Evolutionary conservation across 768 basidiomycete species (phyloP), one percentile per base, ranked within the genome.

Genomic region (Leccinum rimulosum): DNA sequence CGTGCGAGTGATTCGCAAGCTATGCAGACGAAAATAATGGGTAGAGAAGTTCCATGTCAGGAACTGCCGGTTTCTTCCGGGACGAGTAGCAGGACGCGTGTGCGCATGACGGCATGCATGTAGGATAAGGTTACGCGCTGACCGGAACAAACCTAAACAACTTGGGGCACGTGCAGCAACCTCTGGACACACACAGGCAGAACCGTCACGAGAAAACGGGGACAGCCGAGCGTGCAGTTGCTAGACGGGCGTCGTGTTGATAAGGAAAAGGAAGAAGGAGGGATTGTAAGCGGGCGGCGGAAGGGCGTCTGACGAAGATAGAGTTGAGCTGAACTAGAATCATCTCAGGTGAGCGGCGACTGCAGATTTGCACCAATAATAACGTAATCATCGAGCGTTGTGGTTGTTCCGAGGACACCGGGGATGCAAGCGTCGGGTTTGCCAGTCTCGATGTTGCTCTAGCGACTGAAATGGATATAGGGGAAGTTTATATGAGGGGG

Each of bases 31-130:
- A 56, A 52, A 27, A n/a, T 33, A 59, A 50, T 52, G 48, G 47
- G 30, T 25, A 56, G 27, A 27, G 15, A 56, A 30, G 54, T 12
- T 33, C 35, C 38, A 6, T 40, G 45, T 27, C 52, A 68, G 43
- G 25, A 14, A 56, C 35, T 10, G 35, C 67, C 67, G 66, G 64
- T 31, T 56, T 60, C 35, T 61, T 63, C 66, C 67, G 64, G 0
- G 40, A 17, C 4, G 22, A 19, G 33, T 4, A 10, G 25, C 17
- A 43, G 31, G 43, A 43, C 15, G 60, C 33, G 54, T 54, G 30
- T 50, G 40, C 15, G n/a, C 15, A 53, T 57, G 35, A 55, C 58
- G 62, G 35, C 53, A 59, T 52, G n/a, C n/a, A n/a, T 10, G 33
- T 22, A 36, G 22, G 38, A 40, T 27, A 50, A 28, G 31, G 35